Conservation (phyloP, 257 asterid species). For the Verbascum thapsus region DNA sequence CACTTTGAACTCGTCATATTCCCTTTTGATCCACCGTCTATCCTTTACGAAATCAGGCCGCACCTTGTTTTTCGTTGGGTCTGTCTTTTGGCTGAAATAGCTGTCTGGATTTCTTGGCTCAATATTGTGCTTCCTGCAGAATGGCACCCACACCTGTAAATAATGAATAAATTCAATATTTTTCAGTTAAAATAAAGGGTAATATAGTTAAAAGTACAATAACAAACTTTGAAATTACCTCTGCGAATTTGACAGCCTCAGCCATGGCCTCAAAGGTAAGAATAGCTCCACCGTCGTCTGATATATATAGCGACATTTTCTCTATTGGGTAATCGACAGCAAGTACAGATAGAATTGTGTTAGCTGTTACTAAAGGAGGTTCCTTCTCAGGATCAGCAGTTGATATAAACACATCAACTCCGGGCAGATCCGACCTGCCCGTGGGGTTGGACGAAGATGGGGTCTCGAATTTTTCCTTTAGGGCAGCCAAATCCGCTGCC, state of each 20-base stretch:
- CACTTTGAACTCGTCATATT: slow-evolving; percentile 94
- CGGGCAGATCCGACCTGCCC: slow-evolving; percentile 94
- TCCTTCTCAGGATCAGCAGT: slow-evolving; percentile 97
- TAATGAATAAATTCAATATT: too few species aligned
- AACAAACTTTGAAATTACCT: slow-evolving; percentile 44
- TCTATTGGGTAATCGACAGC: slow-evolving; percentile 89
- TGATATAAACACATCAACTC: slow-evolving; percentile 82
- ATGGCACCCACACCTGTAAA: slow-evolving; percentile 88
- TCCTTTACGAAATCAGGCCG: slow-evolving; percentile 87
- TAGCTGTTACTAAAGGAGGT: slow-evolving; percentile 88
- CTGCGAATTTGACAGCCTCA: slow-evolving; percentile 86
- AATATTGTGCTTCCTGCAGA: slow-evolving; percentile 84
- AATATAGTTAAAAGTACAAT: too few species aligned
- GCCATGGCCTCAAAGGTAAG: slow-evolving; percentile 98
- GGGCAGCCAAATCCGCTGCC: slow-evolving; percentile 67
- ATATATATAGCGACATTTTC: slow-evolving; percentile 75
- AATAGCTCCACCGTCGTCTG: slow-evolving; percentile 94
- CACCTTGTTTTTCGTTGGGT: slow-evolving; percentile 84
- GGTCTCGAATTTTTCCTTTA: slow-evolving; percentile 76
- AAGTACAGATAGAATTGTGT: slow-evolving; percentile 80
- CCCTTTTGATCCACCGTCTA: slow-evolving; percentile 95
- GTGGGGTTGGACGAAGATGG: slow-evolving; percentile 60
- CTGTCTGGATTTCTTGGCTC: slow-evolving; percentile 97
- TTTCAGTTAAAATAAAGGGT: too few species aligned
- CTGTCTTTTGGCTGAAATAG: slow-evolving; percentile 79